Evolutionary conservation across 2,329 filamentous ascomycete genomes (phyloP).

Genomic region (Beauveria brongniartii): DNA sequence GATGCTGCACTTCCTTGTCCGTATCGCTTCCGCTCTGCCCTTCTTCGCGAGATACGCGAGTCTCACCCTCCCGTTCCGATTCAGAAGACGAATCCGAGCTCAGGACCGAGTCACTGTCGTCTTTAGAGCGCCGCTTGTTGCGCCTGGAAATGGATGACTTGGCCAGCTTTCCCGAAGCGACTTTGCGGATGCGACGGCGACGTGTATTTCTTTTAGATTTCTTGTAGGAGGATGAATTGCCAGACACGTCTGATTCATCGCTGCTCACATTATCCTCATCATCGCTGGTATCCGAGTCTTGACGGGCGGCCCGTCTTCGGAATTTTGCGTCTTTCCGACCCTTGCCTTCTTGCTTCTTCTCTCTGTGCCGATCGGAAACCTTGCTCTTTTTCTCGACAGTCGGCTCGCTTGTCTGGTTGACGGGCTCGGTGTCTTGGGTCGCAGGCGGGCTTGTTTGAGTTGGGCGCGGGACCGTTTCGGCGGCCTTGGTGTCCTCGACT

Average conservation of each 20-base stretch:
- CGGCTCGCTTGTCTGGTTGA: background rate
- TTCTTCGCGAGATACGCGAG: constrained; percentile 11
- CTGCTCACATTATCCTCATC: background rate
- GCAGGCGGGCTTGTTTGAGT: background rate
- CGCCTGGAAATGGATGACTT: constrained; percentile 2
- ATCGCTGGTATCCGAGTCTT: constrained; percentile 1
- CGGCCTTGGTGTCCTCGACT: background rate
- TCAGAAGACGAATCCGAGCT: constrained; percentile 20
- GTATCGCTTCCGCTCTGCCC: constrained; percentile 14
- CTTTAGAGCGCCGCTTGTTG: background rate
- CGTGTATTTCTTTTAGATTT: background rate
- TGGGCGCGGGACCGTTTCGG: background rate
- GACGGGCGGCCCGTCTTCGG: background rate
- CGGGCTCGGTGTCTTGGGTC: background rate
- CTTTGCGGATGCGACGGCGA: background rate
- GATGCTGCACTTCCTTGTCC: constrained; percentile 11
- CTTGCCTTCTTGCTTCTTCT: background rate
- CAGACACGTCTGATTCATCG: constrained; percentile 6
- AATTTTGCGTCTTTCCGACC: background rate
- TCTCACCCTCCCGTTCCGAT: constrained; percentile 14
- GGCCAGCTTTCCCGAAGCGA: background rate
- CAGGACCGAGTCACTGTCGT: constrained; percentile 18
- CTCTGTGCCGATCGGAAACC: background rate
- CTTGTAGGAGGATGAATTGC: background rate
- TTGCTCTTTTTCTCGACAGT: background rate